phyloP scores from a whole-genome alignment of 306 rosid genomes.

The Trifolium subterraneum region DNA sequence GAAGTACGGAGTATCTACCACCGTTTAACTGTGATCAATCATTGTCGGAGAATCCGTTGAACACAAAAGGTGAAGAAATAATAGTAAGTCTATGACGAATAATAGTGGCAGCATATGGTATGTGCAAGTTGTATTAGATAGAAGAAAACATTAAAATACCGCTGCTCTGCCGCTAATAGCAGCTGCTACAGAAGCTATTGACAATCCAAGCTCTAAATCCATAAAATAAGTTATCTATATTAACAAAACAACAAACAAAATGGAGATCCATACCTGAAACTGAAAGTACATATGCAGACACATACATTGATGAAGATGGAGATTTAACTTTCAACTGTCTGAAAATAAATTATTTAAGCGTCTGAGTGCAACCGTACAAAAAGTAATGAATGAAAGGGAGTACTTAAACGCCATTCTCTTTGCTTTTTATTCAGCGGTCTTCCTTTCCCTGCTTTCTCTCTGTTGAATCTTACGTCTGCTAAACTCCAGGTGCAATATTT shows the following conservation, averaged over 20 bases:
- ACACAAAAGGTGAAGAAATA: neutral
- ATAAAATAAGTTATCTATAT: no score
- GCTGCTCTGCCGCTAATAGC: neutral
- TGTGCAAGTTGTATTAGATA: neutral
- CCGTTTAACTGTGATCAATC: no score
- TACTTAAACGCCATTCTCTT: conserved; percentile 80
- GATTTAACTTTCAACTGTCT: conserved; percentile 11
- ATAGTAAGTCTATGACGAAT: neutral
- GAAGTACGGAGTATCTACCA: no score
- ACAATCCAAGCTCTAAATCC: no score
- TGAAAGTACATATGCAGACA: neutral
- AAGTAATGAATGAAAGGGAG: conserved; percentile 70
- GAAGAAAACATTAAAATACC: neutral
- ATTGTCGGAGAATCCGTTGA: no score
- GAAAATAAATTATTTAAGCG: conserved; percentile 40
- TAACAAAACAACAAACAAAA: neutral
- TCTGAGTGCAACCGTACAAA: conserved; percentile 84
- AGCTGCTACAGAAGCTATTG: neutral
- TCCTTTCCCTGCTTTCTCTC: conserved; percentile 93
- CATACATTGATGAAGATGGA: neutral
- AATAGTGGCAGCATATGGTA: neutral
- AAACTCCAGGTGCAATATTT: conserved; percentile 82
- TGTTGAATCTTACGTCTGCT: conserved; percentile 80
- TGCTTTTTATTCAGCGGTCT: conserved; percentile 89
- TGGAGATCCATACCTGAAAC: neutral